Percentiles rank a stretch among this genome's conserved stretches.
Conservation (phyloP, 306 rosid genomes). For the Cajanus cajan region DNA sequence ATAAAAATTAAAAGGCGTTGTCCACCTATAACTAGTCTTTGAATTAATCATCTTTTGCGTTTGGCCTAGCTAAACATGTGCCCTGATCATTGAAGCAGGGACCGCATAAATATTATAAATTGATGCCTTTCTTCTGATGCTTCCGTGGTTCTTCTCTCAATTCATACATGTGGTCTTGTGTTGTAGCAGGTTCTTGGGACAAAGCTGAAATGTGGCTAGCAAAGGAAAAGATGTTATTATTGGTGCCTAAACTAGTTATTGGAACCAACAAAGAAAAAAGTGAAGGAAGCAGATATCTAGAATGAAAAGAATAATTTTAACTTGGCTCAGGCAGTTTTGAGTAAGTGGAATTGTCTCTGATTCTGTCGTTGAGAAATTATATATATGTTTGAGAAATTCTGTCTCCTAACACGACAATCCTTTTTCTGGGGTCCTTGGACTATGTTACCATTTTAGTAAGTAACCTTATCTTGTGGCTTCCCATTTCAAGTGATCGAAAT, state of each 20-base stretch:
- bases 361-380: conserved; percentile 41
- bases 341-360: conserved; percentile 67
- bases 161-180: conserved; percentile 32
- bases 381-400: conserved; percentile 35
- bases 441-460: conserved; percentile 69
- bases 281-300: conserved; percentile 34
- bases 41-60: not conserved
- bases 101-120: not conserved
- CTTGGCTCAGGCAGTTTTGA: conserved; percentile 50
- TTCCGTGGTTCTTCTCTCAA: not conserved
- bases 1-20: not conserved
- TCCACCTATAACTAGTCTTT: not conserved
- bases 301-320: conserved; percentile 39
- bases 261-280: conserved; percentile 33
- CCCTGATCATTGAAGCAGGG: not conserved
- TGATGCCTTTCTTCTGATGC: not conserved
- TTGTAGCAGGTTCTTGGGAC: conserved; percentile 32
- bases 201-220: conserved; percentile 29
- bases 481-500: conserved; percentile 40
- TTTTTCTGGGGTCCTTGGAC: conserved; percentile 50
- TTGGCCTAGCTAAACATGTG: not conserved
- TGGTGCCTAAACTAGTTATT: conserved; percentile 28
- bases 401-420: conserved; percentile 62
- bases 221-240: conserved; percentile 22
- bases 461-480: conserved; percentile 60